A percentile compares a stretch with the other conserved stretches of the same genome.
Evolutionary conservation across 1,284 basidiomycete species (phyloP).

Genomic region (Rhizoctonia solani): DNA sequence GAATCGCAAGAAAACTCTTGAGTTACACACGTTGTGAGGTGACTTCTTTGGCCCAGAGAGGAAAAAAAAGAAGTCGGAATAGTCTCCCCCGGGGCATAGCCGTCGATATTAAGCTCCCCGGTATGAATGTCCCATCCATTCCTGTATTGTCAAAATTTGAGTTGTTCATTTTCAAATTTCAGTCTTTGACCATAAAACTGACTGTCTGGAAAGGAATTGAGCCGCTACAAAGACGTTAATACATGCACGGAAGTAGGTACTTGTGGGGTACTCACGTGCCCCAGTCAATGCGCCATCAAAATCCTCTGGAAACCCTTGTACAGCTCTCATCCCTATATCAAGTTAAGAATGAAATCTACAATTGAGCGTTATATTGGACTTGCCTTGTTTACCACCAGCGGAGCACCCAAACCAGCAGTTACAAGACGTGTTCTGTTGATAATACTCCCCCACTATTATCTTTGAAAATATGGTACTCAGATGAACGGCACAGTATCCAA

Average conservation of each 20-base stretch:
- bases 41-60: not conserved
- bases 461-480: not conserved
- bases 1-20: too few species aligned
- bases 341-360: too few species aligned
- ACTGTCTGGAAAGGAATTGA: not conserved
- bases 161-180: too few species aligned
- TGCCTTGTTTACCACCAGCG: not conserved
- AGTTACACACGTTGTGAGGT: not conserved
- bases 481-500: not conserved
- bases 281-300: not conserved
- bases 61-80: not conserved
- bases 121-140: not conserved
- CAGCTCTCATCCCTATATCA: not conserved
- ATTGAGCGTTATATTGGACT: too few species aligned
- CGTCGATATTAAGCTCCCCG: not conserved
- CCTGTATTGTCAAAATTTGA: too few species aligned
- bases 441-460: not conserved
- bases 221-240: not conserved
- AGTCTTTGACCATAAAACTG: too few species aligned
- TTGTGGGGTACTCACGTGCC: not conserved
- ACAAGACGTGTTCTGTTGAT: not conserved
- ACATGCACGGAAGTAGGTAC: conserved; percentile 11
- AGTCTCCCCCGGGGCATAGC: not conserved
- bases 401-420: not conserved
- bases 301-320: not conserved